Evolutionary conservation across 2,329 filamentous ascomycete species (phyloP).

Genomic region (Diaporthe humulicola): DNA sequence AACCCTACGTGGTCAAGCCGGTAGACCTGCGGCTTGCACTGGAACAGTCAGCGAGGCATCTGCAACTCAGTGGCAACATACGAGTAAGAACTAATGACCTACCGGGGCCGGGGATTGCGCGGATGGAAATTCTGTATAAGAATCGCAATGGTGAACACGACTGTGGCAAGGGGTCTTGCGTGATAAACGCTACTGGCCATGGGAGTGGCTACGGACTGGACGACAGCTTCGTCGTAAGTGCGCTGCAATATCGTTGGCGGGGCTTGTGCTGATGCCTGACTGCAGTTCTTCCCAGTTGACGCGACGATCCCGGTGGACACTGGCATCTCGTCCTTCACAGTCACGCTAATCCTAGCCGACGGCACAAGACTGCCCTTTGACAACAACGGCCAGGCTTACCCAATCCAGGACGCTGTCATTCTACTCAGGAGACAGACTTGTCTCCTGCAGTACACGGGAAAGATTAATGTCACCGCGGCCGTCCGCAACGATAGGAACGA

Average conservation of each 20-base stretch:
- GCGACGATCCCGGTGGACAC: constrained; percentile 65
- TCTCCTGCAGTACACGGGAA: constrained; percentile 53
- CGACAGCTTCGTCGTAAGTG: constrained; percentile 13
- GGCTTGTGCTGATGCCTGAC: neutral
- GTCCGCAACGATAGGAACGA: constrained; percentile 23
- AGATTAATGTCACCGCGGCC: constrained; percentile 55
- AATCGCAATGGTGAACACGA: neutral
- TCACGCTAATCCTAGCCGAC: neutral
- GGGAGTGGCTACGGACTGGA: constrained; percentile 20
- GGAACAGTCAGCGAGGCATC: constrained; percentile 56
- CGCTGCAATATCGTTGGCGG: neutral
- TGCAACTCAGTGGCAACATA: constrained; percentile 66
- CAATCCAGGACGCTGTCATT: constrained; percentile 64
- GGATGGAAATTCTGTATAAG: constrained; percentile 9
- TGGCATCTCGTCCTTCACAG: constrained; percentile 70
- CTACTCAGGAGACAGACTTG: constrained; percentile 68
- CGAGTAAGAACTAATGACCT: constrained; percentile 1
- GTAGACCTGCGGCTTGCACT: constrained; percentile 66
- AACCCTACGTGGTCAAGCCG: constrained; percentile 69
- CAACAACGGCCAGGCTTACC: constrained; percentile 68
- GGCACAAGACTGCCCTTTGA: constrained; percentile 53
- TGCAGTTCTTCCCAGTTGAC: constrained; percentile 56
- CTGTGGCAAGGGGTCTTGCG: neutral
- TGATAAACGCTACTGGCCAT: neutral
- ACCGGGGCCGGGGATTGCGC: neutral